Evolutionary conservation across 2,329 filamentous ascomycete species (phyloP), one percentile per base, ranked within the genome.

Genomic region (Aspergillus transmontanensis): DNA sequence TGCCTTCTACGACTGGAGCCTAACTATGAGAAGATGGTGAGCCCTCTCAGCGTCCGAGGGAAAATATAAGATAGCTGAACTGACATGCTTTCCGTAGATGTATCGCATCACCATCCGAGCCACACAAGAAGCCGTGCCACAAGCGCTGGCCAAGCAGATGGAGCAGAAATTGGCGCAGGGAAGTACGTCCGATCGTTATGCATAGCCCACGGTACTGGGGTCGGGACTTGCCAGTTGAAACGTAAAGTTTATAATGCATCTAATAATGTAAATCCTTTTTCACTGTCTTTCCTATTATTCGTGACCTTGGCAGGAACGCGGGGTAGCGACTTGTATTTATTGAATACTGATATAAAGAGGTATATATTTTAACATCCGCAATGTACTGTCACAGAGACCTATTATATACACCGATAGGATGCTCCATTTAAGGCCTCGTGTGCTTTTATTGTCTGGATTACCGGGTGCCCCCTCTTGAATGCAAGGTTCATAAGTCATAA

Each of bases 1-100:
- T 98, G 95, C 81, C 82, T 99, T 75, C 81, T 99, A 83, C 87
- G 95, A 74, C 80, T 99, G 80, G 95, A 99, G 84, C 95, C 95
- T 65, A 99, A 99, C 81, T 94, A 94, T 74, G 86, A 87, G 68
- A 94, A 90, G 67, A 92, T 93, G 88, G 95, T 97, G 85, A 82
- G 89, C 80, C 23, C 48, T 12, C 7, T 55, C 26, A 48, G 41
- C 14, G 36, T 48, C 56, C 21, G 16, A 41, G 48, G 2, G 19
- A 23, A 26, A 21, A 28, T 26, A 48, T 32, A 23, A 26, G 34
- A 39, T 6, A 34, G 21, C 21, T 36, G 51, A 54, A 34, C 34
- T 61, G n/a, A 60, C 60, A 62, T 64, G 67, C 5, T 56, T 30
- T 39, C 32, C 39, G 9, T 69, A 97, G 95, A 97, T 97, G 93